Evolutionary conservation across 192 early-diverging fungal species (phyloP), one percentile per base, ranked within the genome.

Genomic region (Coemansia asiatica): DNA sequence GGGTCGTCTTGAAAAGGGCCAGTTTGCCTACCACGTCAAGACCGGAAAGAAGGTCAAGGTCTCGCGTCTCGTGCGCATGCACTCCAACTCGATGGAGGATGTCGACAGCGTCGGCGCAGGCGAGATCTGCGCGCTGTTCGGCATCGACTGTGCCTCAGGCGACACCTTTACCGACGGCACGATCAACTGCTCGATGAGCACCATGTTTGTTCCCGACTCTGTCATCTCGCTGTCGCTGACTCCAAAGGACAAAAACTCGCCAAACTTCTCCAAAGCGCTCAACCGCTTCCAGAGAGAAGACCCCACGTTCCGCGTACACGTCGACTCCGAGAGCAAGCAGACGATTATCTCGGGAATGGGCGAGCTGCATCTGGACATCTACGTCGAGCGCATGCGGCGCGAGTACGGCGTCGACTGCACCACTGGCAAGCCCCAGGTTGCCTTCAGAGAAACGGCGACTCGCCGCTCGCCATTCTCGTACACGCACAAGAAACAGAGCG

Each of bases 401-500:
- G 97, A 98, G 81, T 98, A 97, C 84, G 90, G 89, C 67, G 90
- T 94, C 26, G 97, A 98, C 62, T 97, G 95, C 69, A 83, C 89
- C 21, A 95, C 94, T 25, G 97, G 97, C 33, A 98, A 98, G 72
- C 97, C 97, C 22, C 94, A 90, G 74, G 97, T 98, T 35, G 95
- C 97, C 21, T 98, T 95, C 91, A 89, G 97, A 60, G 97, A 98
- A 75, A 93, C 97, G 21, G 89, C 95, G 64, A 88, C 86, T 6
- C 66, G 74, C 33, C 77, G 85, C 51, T 83, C 90, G 54, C 82
- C 85, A 60, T 97, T 98, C 79, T 88, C 92, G 75, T 98, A 96
- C 85, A 97, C 95, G 0, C 97, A 98, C 85, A 97, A 97, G 90
- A 98, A 98, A 83, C 97, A 98, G 83, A 87, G 88, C 61, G 97